Base-by-base conservation (phyloP, 805 yeast genomes). In the Pichia insulana region DNA sequence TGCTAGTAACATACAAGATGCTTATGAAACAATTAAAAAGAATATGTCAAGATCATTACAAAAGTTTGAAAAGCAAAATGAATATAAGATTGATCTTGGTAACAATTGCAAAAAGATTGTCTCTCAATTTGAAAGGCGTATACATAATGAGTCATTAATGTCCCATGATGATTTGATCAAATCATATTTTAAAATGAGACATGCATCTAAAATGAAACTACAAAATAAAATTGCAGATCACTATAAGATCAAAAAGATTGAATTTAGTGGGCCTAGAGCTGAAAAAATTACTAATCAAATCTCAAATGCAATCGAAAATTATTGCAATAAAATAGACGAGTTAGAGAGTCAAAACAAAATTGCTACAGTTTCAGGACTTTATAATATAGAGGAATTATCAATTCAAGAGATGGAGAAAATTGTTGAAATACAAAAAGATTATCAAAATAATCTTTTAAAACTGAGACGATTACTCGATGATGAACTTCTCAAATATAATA, bases 1-100 rank as follows among this genome's bases (percentile, higher is more conserved):
- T 17, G 46, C 59, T 7, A 51, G 47, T 28, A 50, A 46, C 28
- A 35, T 52, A 18, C 40, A 43, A 19, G 59, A 57, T 16, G 50
- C 55, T 1, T 41, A 44, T 25, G 57, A 54, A 8, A 25, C 37
- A 7, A 39, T 53, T 19, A 45, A 47, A 10, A 39, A 40, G 4
- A 45, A 37, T 20, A 20, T 39, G 12, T 28, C 19, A 3, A 22
- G 39, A 10, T 16, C 32, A 7, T 30, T 27, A 7, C 38, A 39
- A 19, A 39, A 41, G 4, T 45, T 47, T 33, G 38, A 47, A 8
- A 34, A 18, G 18, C 35, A 38, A 20, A 34, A 42, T 33, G 39
- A 41, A 15, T 41, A 37, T n/a, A 34, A 34, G 22, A 32, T 39
- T 8, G 40, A 30, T 15, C 39, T 40, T 15, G 26, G 36, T 11